Evolutionary conservation across 2,329 filamentous ascomycete species (phyloP).

Genomic region (Aspergillus japonicus): DNA sequence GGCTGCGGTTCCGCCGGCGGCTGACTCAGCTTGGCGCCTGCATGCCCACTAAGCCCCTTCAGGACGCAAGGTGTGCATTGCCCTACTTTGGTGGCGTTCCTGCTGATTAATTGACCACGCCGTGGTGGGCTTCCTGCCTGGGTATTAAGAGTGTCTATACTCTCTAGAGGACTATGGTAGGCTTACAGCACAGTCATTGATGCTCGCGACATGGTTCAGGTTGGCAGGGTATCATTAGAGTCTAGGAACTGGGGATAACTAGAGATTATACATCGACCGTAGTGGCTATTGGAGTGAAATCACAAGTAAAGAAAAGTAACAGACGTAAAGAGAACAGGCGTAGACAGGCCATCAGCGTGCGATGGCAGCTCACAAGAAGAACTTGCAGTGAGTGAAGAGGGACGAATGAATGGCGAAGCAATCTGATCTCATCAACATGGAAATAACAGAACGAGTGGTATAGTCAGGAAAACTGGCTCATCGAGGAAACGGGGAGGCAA

Average conservation of each 20-base stretch:
- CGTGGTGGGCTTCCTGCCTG: neutral
- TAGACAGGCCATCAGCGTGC: slow-evolving; percentile 5
- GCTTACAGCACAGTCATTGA: neutral
- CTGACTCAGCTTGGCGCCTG: neutral
- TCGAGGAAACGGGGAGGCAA: neutral
- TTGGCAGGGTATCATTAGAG: slow-evolving; percentile 13
- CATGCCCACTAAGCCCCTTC: neutral
- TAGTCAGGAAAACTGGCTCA: neutral
- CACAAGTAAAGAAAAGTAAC: neutral
- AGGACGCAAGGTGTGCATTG: neutral
- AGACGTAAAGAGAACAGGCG: neutral
- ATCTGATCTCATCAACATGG: slow-evolving; percentile 3
- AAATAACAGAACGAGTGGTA: neutral
- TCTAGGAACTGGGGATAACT: neutral
- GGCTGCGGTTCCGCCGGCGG: slow-evolving; percentile 4
- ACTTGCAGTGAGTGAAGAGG: neutral
- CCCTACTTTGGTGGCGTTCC: neutral
- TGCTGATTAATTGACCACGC: neutral
- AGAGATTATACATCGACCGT: slow-evolving; percentile 20
- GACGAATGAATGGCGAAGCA: slow-evolving; percentile 8
- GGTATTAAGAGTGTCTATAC: neutral
- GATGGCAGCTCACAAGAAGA: neutral
- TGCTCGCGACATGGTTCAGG: neutral
- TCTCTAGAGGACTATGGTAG: neutral
- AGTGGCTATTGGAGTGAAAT: slow-evolving; percentile 1